These are phyloP conservation scores for Luvunga scandens DNA, from an alignment of 345 rosid genomes.

Conservation along the genomic window DNA sequence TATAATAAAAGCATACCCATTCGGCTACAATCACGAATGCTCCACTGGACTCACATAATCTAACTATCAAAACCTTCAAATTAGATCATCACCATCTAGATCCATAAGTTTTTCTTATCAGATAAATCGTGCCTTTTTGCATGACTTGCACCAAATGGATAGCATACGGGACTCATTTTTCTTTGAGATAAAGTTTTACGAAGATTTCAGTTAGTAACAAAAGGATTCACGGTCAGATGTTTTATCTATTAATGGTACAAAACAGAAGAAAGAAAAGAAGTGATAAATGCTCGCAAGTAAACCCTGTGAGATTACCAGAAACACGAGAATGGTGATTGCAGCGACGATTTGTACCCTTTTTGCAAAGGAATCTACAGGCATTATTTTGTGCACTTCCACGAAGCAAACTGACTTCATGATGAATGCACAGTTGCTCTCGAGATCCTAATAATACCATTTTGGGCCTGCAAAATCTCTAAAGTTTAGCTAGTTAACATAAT, in stretches of 20 bases:
- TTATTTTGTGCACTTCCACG: constrained; percentile 84
- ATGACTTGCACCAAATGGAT: neutral
- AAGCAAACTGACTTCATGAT: constrained; percentile 76
- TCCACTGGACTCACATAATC: neutral
- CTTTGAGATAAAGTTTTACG: neutral
- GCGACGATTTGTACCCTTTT: constrained; percentile 48
- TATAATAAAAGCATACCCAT: neutral
- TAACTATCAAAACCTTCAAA: neutral
- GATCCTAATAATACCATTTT: constrained; percentile 92
- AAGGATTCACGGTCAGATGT: neutral
- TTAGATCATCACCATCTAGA: neutral
- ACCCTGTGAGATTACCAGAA: constrained; percentile 33
- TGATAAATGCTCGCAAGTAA: neutral
- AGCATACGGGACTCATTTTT: neutral
- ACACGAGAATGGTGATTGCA: constrained; percentile 58
- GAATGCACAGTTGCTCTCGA: constrained; percentile 88
- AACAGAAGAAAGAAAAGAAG: neutral
- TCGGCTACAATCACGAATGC: neutral
- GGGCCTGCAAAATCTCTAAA: constrained; percentile 57
- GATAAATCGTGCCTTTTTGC: neutral
- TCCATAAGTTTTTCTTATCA: neutral
- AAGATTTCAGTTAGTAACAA: neutral
- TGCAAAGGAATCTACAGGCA: constrained; percentile 73
- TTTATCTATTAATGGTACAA: too few relatives aligned
- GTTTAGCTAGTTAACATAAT: constrained; percentile 7